phyloP scores from a whole-genome alignment of 108 stramenopile genomes.

The Nitzschia sp. region DNA sequence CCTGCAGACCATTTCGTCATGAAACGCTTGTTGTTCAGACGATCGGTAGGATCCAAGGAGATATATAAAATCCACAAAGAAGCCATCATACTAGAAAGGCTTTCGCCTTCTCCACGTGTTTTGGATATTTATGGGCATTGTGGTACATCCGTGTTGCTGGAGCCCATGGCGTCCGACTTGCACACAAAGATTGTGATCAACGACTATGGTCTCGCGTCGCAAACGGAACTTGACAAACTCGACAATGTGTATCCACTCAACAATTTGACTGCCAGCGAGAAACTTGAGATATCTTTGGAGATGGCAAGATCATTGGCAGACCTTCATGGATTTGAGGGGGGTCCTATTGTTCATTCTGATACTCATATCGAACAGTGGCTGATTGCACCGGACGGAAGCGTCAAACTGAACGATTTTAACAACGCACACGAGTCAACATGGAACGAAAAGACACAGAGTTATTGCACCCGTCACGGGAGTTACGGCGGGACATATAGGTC shows the following conservation, averaged over 20 bases:
- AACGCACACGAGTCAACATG: constrained; percentile 60
- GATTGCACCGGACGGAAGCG: constrained; percentile 31
- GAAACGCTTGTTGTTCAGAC: background rate
- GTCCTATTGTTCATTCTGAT: constrained; percentile 44
- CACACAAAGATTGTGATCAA: constrained; percentile 46
- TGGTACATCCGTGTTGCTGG: constrained; percentile 45
- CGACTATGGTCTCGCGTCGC: constrained; percentile 56
- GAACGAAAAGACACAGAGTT: constrained; percentile 45
- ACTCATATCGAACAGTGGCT: constrained; percentile 80
- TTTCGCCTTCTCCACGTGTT: constrained; percentile 55
- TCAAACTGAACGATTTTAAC: constrained; percentile 85
- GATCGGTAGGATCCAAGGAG: background rate
- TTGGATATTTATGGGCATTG: constrained; percentile 68
- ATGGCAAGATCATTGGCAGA: constrained; percentile 75
- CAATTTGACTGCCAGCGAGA: constrained; percentile 56
- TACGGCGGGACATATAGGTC: constrained; percentile 28
- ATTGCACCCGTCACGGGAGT: constrained; percentile 34
- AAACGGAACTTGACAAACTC: constrained; percentile 40
- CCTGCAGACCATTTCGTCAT: background rate
- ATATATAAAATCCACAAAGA: constrained; percentile 37
- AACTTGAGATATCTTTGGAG: constrained; percentile 54
- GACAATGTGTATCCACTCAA: constrained; percentile 54
- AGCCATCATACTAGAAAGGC: constrained; percentile 64
- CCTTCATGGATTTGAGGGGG: constrained; percentile 64
- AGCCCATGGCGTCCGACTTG: constrained; percentile 41